phyloP scores from a whole-genome alignment of 176 grass and related monocot species.

The Avena eriantha region DNA sequence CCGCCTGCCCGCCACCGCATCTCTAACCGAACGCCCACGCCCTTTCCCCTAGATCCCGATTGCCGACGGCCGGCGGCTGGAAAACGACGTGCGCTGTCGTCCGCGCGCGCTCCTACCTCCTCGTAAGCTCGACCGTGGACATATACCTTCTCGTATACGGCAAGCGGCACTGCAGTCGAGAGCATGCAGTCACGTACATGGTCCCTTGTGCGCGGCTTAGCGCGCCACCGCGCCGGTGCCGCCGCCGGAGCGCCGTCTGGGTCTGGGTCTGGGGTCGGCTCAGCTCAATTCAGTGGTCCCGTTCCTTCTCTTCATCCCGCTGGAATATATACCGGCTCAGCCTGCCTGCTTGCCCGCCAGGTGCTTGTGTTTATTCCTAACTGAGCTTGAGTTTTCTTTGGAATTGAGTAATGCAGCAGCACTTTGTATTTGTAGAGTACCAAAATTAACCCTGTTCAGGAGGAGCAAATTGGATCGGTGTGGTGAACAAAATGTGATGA shows the following conservation, averaged over 20 bases:
- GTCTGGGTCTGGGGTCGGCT: neutral
- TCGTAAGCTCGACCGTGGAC: neutral
- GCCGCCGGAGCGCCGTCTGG: neutral
- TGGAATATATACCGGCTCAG: neutral
- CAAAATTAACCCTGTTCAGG: neutral
- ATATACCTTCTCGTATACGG: neutral
- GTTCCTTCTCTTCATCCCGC: neutral
- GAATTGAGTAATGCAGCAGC: neutral
- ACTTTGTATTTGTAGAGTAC: neutral
- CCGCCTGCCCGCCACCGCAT: too few species aligned
- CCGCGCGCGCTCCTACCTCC: neutral
- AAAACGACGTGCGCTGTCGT: neutral
- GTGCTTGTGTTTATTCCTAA: neutral
- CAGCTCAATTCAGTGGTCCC: neutral
- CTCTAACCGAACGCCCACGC: too few species aligned
- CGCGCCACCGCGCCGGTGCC: neutral
- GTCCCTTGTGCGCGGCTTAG: neutral
- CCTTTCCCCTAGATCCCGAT: neutral
- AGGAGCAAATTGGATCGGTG: too few species aligned
- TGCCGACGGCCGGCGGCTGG: neutral
- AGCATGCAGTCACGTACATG: neutral
- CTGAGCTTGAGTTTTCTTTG: neutral
- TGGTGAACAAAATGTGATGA: too few species aligned
- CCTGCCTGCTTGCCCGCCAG: neutral
- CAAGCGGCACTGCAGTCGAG: neutral